A percentile compares a stretch with the other conserved stretches of the same genome.
phyloP scores from a whole-genome alignment of 352 stramenopile genomes.

The Phytophthora podocarpi region DNA sequence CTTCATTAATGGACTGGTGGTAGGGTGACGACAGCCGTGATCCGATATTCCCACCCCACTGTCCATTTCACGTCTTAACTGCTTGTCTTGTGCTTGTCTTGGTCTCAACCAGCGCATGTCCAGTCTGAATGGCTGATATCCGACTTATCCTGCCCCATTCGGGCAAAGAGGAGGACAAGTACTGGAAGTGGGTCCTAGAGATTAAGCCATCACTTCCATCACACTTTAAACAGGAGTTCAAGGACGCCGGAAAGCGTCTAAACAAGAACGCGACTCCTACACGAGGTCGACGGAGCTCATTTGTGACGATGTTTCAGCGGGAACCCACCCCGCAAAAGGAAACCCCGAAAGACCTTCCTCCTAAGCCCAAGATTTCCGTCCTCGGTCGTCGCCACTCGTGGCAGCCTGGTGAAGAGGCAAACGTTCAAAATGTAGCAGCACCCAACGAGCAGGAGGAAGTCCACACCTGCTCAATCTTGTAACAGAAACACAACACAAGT shows the following conservation, averaged over 20 bases:
- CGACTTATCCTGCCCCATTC: conserved; percentile 60
- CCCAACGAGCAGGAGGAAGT: conserved; percentile 29
- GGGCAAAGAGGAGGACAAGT: conserved; percentile 60
- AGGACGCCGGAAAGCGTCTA: conserved; percentile 13
- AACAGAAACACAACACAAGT: neutral
- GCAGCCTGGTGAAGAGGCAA: conserved; percentile 22
- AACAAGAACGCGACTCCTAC: conserved; percentile 10
- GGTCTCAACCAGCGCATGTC: conserved; percentile 45
- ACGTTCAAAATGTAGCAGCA: conserved; percentile 22
- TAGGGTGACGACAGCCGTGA: conserved; percentile 11
- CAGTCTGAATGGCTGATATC: conserved; percentile 69
- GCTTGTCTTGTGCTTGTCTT: neutral
- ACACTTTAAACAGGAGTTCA: conserved; percentile 52
- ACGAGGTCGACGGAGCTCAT: conserved; percentile 7
- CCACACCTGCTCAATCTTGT: conserved; percentile 31
- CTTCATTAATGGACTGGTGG: conserved; percentile 36
- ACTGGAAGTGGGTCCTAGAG: conserved; percentile 69
- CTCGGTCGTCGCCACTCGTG: conserved; percentile 24
- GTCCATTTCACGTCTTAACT: too few relatives aligned
- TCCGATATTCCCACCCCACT: too few relatives aligned
- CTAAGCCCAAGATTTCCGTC: conserved; percentile 10
- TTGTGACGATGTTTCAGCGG: conserved; percentile 21
- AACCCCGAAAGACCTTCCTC: neutral
- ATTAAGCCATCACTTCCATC: conserved; percentile 46
- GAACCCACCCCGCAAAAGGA: neutral